Base-by-base conservation (phyloP, 257 asterid genomes). In the Solanum neorickii region DNA sequence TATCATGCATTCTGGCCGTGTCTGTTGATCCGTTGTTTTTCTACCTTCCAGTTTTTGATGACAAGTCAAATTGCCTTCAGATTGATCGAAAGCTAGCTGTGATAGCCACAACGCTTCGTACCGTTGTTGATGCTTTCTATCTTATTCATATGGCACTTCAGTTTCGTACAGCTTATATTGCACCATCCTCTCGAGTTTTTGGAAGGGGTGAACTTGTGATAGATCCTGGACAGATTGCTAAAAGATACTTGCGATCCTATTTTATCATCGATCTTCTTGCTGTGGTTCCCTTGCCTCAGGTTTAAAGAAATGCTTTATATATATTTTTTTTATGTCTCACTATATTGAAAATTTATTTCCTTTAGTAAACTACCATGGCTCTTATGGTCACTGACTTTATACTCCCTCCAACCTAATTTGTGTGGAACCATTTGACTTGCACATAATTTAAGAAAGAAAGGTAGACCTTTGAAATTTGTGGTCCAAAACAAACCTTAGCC, bases 121-220 rank as follows among this genome's bases (percentile, higher is more conserved):
- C 99, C 3, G 6, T 93, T 41, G 87, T 97, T 29, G 99, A 97
- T 86, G 86, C 90, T 20, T 96, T 97, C 83, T 97, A 95, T 88
- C 76, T 95, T 47, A 86, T 89, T 23, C 97, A 98, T 39, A 94
- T 97, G 86, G 90, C 88, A 89, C 94, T 97, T 68, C 99, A 97
- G 78, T 97, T 97, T 88, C 94, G 98, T 20, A 96, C 99, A 42
- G 99, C 99, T 83, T 97, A 92, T 78, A 95, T 97, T 86, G 99
- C 99, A 35, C 99, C 99, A 84, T 97, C 99, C 25, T 97, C 99
- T 90, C 95, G 99, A 69, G 99, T 97, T 82, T 97, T 97, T 91
- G 99, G 99, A 66, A 91, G 99, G 87, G 99, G 99, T 35, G 99
- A 97, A 86, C 98, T 97, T 46, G 99, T 97, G 82, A 96, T 96